Conservation (phyloP, 495 filamentous ascomycete genomes). For the Pyronema domesticum region DNA sequence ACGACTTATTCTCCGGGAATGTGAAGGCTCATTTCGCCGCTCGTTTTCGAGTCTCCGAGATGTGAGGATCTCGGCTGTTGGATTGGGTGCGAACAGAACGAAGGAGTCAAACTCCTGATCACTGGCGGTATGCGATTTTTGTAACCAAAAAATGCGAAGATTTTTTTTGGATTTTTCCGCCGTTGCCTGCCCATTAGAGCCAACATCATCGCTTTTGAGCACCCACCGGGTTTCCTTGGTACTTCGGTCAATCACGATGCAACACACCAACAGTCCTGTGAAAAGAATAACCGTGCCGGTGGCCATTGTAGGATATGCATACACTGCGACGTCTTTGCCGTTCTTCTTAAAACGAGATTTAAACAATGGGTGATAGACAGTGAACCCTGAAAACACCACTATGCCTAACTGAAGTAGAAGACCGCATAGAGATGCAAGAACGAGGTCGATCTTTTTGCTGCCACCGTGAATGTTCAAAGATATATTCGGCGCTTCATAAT, state of each 20-base stretch:
- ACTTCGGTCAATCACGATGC: constrained; percentile 8
- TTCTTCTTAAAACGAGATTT: background rate
- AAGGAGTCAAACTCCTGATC: constrained; percentile 13
- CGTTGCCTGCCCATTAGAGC: no score
- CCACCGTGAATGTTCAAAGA: constrained; percentile 6
- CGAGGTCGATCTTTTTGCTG: constrained; percentile 1
- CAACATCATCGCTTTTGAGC: no score
- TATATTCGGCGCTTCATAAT: constrained; percentile 7
- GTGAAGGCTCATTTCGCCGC: no score
- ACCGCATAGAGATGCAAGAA: constrained; percentile 4
- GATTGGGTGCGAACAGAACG: constrained; percentile 5
- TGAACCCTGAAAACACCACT: constrained; percentile 5
- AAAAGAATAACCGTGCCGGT: constrained; percentile 11
- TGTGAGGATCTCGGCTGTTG: background rate
- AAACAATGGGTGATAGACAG: background rate
- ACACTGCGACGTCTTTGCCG: background rate
- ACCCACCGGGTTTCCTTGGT: constrained; percentile 7
- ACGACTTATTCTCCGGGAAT: no score
- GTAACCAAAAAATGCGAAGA: constrained; percentile 13
- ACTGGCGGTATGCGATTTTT: constrained; percentile 8
- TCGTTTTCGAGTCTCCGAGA: constrained; percentile 4
- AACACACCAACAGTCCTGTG: constrained; percentile 11
- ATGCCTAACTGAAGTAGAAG: constrained; percentile 13
- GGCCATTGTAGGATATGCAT: constrained; percentile 2
- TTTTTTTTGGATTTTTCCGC: no score